Evolutionary conservation across 139 green algal genomes (phyloP).

Genomic region (Chlamydomonas asymmetrica): DNA sequence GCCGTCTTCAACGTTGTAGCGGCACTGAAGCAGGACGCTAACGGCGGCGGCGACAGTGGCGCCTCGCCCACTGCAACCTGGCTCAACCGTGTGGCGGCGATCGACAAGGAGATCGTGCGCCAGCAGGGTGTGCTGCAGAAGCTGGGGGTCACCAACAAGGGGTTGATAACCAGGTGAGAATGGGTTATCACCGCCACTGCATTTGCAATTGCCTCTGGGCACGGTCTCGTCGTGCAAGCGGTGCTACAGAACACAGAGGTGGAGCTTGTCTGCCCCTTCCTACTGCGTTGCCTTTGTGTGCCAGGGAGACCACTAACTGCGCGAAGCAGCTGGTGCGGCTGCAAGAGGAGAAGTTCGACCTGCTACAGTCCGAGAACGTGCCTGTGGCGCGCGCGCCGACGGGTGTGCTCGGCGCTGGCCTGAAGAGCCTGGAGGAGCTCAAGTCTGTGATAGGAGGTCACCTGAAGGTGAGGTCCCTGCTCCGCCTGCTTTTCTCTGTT

Average conservation of each 20-base stretch:
- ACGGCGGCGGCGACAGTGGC: neutral
- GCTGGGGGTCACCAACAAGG: slow-evolving; percentile 24
- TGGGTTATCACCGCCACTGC: neutral
- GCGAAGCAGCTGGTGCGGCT: slow-evolving; percentile 43
- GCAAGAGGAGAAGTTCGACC: slow-evolving; percentile 43
- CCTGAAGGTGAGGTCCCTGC: slow-evolving; percentile 42
- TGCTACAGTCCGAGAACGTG: slow-evolving; percentile 44
- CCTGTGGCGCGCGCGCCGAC: neutral
- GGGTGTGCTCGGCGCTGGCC: slow-evolving; percentile 5
- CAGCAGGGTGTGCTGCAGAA: slow-evolving; percentile 45
- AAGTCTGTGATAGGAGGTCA: slow-evolving; percentile 36
- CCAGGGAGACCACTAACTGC: slow-evolving; percentile 44
- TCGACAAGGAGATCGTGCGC: slow-evolving; percentile 43
- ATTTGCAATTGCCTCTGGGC: neutral
- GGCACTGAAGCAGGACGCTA: slow-evolving; percentile 25
- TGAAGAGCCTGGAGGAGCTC: slow-evolving; percentile 42
- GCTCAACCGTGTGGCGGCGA: slow-evolving; percentile 21
- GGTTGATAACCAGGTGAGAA: slow-evolving; percentile 44
- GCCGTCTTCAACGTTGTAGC: slow-evolving; percentile 33
- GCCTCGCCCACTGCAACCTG: slow-evolving; percentile 9
- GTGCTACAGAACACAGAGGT: too few relatives aligned
- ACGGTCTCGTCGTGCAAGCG: neutral
- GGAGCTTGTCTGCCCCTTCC: too few relatives aligned
- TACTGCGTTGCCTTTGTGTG: neutral
- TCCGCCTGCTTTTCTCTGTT: slow-evolving; percentile 2